A percentile compares a stretch with the other conserved stretches of the same genome.
These are phyloP conservation scores for Colletotrichum tabaci DNA, from an alignment of 2,329 filamentous ascomycete species.

Conservation along the genomic window DNA sequence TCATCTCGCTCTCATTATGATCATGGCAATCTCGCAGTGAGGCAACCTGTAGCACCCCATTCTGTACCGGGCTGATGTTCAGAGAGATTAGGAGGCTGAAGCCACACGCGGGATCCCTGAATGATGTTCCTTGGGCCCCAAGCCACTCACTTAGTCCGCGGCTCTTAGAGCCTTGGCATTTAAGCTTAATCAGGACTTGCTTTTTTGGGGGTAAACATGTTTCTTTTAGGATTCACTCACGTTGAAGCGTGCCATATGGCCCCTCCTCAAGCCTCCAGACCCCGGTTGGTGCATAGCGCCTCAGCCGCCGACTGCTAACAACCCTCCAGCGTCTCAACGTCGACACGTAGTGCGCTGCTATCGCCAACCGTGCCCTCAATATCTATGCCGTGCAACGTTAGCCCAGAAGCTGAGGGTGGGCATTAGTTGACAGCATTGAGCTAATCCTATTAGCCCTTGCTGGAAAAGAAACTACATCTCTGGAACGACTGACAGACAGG, in stretches of 20 bases:
- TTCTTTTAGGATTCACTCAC: background rate
- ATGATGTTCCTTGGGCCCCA: background rate
- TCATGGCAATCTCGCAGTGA: background rate
- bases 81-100: background rate
- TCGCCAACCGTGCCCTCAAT: background rate
- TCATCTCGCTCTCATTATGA: no score
- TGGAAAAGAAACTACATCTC: background rate
- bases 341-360: background rate
- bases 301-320: slow-evolving; percentile 3
- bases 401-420: background rate
- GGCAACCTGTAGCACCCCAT: background rate
- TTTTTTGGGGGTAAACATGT: background rate
- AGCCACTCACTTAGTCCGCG: background rate
- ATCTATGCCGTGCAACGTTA: background rate
- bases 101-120: slow-evolving; percentile 1
- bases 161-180: slow-evolving; percentile 9
- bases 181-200: slow-evolving; percentile 5
- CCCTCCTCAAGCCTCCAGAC: background rate
- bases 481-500: background rate
- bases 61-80: background rate
- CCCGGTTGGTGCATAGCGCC: slow-evolving; percentile 8
- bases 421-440: background rate
- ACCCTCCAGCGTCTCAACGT: background rate
- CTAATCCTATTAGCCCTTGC: background rate
- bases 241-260: background rate